Conservation (phyloP, 73 alveolate species). For the Paramecium primaurelia region DNA sequence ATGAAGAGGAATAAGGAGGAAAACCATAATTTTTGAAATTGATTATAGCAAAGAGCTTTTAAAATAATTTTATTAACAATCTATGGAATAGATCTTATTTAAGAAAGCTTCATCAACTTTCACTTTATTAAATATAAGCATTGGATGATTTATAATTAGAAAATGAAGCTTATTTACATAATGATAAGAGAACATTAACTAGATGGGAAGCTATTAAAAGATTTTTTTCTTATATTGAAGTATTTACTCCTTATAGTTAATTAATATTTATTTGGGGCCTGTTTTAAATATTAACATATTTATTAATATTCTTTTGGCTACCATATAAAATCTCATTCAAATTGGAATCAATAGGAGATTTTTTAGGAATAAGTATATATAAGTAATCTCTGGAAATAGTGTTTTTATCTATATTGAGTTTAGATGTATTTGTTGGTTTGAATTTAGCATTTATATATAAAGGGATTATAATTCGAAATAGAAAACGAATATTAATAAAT, state of each 20-base stretch:
- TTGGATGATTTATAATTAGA: constrained; percentile 36
- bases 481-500: neutral
- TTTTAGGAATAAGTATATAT: neutral
- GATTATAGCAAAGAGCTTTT: constrained; percentile 10
- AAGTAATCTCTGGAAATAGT: neutral
- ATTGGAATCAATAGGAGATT: neutral
- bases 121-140: neutral
- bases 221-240: neutral
- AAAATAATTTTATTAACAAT: constrained; percentile 8
- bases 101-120: neutral
- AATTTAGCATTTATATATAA: constrained; percentile 33
- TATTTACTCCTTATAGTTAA: constrained; percentile 33
- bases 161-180: neutral
- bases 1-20: neutral
- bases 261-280: neutral
- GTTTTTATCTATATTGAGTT: neutral
- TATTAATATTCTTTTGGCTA: constrained; percentile 15
- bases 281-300: neutral
- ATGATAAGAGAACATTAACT: neutral
- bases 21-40: constrained; percentile 32
- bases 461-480: neutral
- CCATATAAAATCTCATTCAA: constrained; percentile 27
- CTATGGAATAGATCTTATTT: constrained; percentile 15
- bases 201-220: neutral
- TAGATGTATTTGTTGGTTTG: constrained; percentile 5